phyloP scores from a whole-genome alignment of 495 filamentous ascomycete genomes.

The Glonium stellatum region DNA sequence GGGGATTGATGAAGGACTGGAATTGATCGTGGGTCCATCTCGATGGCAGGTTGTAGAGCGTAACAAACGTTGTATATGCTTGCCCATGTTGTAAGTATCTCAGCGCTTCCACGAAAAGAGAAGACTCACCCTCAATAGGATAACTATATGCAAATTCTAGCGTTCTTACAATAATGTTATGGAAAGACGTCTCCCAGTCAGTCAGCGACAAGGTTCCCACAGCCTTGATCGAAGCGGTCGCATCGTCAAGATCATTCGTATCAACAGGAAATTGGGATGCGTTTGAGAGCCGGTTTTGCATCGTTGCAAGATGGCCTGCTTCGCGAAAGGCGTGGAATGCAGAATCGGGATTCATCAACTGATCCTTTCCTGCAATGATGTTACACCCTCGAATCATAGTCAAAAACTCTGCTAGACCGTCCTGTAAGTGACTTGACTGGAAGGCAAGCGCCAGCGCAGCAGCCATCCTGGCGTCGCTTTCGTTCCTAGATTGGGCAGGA shows the following conservation, averaged over 20 bases:
- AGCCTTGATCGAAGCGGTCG: conserved; percentile 16
- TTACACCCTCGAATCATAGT: conserved; percentile 55
- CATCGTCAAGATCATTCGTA: conserved; percentile 17
- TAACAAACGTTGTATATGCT: conserved; percentile 34
- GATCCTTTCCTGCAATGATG: conserved; percentile 48
- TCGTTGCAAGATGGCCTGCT: conserved; percentile 23
- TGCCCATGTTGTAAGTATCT: conserved; percentile 2
- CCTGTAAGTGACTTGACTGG: conserved; percentile 52
- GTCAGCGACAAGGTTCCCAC: conserved; percentile 16
- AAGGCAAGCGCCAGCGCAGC: conserved; percentile 55
- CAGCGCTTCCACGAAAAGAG: not conserved
- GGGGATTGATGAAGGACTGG: conserved; percentile 44
- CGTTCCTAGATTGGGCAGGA: conserved; percentile 16
- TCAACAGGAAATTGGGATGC: conserved; percentile 9
- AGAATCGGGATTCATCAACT: conserved; percentile 38
- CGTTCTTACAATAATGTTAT: conserved; percentile 16
- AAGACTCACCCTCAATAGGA: conserved; percentile 13
- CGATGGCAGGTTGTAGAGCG: conserved; percentile 37
- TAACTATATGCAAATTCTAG: conserved; percentile 20
- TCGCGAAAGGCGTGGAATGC: conserved; percentile 39
- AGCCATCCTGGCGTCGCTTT: conserved; percentile 39
- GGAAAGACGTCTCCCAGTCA: conserved; percentile 21
- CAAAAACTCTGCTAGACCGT: conserved; percentile 56
- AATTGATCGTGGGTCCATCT: conserved; percentile 49
- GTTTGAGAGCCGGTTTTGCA: conserved; percentile 18